phyloP scores from a whole-genome alignment of 306 rosid species.

The Fagus sylvatica region DNA sequence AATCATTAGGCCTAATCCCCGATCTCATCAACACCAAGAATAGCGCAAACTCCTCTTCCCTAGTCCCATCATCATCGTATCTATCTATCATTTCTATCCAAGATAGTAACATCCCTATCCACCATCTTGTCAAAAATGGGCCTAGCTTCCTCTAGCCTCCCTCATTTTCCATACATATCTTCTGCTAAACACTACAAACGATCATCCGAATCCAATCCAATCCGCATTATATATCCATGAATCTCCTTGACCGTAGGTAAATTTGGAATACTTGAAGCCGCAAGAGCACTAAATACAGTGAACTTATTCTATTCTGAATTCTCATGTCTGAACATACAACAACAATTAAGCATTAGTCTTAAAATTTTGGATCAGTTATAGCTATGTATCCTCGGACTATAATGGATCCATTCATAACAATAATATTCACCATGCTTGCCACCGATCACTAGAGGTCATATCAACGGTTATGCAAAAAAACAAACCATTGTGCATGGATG shows the following conservation, averaged over 20 bases:
- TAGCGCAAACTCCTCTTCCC: conserved; percentile 61
- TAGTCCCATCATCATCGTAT: conserved; percentile 58
- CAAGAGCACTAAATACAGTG: conserved; percentile 50
- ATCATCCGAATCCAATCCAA: conserved; percentile 56
- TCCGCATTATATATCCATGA: conserved; percentile 54
- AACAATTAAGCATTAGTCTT: no score
- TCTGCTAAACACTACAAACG: conserved; percentile 63
- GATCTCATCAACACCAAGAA: conserved; percentile 46
- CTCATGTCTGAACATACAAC: conserved; percentile 53
- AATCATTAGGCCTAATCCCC: conserved; percentile 55
- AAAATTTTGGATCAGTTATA: no score
- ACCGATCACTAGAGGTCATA: no score
- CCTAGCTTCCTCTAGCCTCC: conserved; percentile 67
- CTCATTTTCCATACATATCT: conserved; percentile 74
- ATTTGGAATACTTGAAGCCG: conserved; percentile 52
- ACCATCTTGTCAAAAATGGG: conserved; percentile 18
- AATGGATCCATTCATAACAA: no score
- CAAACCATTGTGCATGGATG: no score
- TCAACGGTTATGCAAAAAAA: no score
- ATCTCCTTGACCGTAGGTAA: conserved; percentile 38
- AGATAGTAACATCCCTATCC: conserved; percentile 64
- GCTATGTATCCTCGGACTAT: no score
- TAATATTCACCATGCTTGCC: no score
- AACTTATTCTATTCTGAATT: conserved; percentile 49
- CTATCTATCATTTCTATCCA: conserved; percentile 69